Evolutionary conservation across 441 rosid species (phyloP), one percentile per base, ranked within the genome.

Genomic region (Gossypium davidsonii): DNA sequence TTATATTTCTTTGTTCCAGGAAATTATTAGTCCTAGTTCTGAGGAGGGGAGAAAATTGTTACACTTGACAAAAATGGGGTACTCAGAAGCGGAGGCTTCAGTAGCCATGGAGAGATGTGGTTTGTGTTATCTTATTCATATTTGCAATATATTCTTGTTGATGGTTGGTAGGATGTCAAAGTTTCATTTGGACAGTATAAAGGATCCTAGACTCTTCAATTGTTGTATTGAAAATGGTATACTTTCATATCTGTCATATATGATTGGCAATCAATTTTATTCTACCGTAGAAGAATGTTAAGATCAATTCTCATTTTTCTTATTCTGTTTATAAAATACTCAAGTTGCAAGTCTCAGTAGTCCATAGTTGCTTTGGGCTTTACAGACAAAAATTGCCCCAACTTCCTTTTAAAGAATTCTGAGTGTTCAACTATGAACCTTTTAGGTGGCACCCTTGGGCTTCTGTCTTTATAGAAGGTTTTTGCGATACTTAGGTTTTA

Each of bases 91-190:
- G 6, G 98, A 92, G 76, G 97, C 86, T 72, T 79, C 89, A 76
- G 71, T 86, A 75, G 98, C 98, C 73, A 46, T 90, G 64, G 87
- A 90, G 83, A 88, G 96, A 91, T 92, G 98, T 49, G 99, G 98
- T 94, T 49, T 12, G 86, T 76, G 48, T 61, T 39, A 10, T 18
- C 21, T 12, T 28, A 17, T 63, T 64, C 31, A 21, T 64, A 11
- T 42, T 42, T 64, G 4, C 46, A 39, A 4, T 0, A 34, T 62
- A 34, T 62, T 56, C 23, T 69, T 9, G 42, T 7, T 56, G 64
- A 55, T 70, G 46, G 63, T 20, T 6, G 17, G 69, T 17, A 17
- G 46, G 49, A 18, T 69, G 14, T 31, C 34, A 53, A 31, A 52
- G 18, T 34, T 70, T 37, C 31, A 53, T 18, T 46, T 46, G 37